Conservation (phyloP, 2,329 filamentous ascomycete species). For the Truncatella angustata region DNA sequence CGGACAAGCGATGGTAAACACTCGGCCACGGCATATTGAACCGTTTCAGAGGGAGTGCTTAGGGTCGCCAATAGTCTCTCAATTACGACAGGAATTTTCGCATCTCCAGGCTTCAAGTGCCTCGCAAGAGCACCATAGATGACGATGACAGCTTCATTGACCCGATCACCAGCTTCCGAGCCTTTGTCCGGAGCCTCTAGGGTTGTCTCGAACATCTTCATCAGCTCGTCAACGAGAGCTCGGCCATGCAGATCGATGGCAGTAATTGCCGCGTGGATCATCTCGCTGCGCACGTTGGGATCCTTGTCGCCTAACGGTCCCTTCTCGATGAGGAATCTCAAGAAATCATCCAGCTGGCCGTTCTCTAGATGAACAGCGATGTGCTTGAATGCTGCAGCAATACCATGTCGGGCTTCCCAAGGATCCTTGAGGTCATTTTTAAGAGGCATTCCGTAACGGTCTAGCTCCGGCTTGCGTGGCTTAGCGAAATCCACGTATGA, state of each 20-base stretch:
- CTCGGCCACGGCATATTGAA: slow-evolving; percentile 93
- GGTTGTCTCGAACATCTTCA: slow-evolving; percentile 86
- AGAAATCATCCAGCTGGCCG: slow-evolving; percentile 70
- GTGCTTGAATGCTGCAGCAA: slow-evolving; percentile 83
- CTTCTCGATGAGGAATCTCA: slow-evolving; percentile 80
- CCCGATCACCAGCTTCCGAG: slow-evolving; percentile 77
- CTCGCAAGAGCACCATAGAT: slow-evolving; percentile 92
- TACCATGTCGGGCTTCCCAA: slow-evolving; percentile 88
- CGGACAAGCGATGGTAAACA: slow-evolving; percentile 89
- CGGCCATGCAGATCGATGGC: slow-evolving; percentile 82
- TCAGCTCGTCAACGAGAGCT: slow-evolving; percentile 79
- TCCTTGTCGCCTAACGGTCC: slow-evolving; percentile 86
- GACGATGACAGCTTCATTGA: slow-evolving; percentile 96
- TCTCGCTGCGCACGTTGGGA: slow-evolving; percentile 74
- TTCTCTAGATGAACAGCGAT: slow-evolving; percentile 69
- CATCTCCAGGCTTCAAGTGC: slow-evolving; percentile 81
- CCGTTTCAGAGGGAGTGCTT: slow-evolving; percentile 91
- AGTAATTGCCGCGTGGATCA: slow-evolving; percentile 84
- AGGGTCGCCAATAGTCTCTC: slow-evolving; percentile 82
- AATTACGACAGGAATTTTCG: slow-evolving; percentile 84
- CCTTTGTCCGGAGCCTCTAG: slow-evolving; percentile 83
- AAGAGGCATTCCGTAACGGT: slow-evolving; percentile 91
- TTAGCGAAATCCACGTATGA: slow-evolving; percentile 79
- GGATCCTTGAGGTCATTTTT: slow-evolving; percentile 85
- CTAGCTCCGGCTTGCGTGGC: slow-evolving; percentile 77